phyloP scores from a whole-genome alignment of 2,329 filamentous ascomycete species.

The Aspergillus udagawae region DNA sequence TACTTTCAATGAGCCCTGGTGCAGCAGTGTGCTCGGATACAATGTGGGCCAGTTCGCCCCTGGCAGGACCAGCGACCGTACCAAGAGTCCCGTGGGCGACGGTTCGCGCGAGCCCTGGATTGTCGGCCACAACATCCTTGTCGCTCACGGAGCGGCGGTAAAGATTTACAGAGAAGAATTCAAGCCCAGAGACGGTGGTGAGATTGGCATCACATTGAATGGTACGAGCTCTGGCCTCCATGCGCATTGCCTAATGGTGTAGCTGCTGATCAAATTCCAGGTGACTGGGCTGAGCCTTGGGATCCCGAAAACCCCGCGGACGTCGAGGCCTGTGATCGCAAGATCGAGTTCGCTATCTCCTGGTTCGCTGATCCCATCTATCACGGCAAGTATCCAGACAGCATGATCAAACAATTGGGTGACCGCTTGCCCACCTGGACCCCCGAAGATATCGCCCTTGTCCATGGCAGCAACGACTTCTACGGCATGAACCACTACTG shows the following conservation, averaged over 20 bases:
- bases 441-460: constrained; percentile 65
- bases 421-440: constrained; percentile 72
- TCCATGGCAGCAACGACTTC: constrained; percentile 85
- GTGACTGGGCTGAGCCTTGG: constrained; percentile 79
- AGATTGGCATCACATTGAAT: constrained; percentile 86
- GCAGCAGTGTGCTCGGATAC: constrained; percentile 75
- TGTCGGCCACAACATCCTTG: constrained; percentile 73
- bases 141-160: constrained; percentile 76
- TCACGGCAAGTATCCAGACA: constrained; percentile 76
- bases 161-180: constrained; percentile 81
- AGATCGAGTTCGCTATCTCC: constrained; percentile 80
- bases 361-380: constrained; percentile 91
- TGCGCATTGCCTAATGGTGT: not conserved
- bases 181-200: constrained; percentile 65
- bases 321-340: constrained; percentile 70
- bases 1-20: constrained; percentile 89
- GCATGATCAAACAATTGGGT: constrained; percentile 77
- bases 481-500: constrained; percentile 96
- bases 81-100: constrained; percentile 67
- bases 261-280: constrained; percentile 29
- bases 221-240: constrained; percentile 44
- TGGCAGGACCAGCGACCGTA: constrained; percentile 73
- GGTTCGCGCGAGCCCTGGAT: constrained; percentile 75
- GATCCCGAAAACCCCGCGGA: constrained; percentile 71
- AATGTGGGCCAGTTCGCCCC: constrained; percentile 74